phyloP scores from a whole-genome alignment of 2,329 filamentous ascomycete species.

The Colletotrichum tamarilloi region DNA sequence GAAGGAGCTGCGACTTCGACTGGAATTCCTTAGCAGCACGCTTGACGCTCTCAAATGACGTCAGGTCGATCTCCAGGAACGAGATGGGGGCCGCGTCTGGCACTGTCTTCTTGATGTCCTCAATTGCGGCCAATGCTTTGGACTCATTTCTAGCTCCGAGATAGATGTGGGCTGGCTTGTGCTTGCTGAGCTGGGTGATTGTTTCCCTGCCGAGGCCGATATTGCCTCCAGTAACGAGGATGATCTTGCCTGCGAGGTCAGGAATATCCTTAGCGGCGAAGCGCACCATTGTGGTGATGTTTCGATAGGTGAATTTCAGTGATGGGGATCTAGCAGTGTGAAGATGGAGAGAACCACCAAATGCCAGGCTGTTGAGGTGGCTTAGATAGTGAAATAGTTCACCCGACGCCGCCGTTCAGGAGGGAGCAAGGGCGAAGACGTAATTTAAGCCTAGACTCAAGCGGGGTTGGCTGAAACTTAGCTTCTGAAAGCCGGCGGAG shows the following conservation, averaged over 20 bases:
- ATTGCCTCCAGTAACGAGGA: constrained; percentile 42
- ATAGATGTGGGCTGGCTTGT: constrained; percentile 33
- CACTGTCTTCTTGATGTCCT: constrained; percentile 46
- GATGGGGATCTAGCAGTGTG: background rate
- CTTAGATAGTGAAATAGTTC: background rate
- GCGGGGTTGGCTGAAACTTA: constrained; percentile 11
- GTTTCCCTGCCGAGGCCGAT: constrained; percentile 41
- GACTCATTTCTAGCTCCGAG: constrained; percentile 35
- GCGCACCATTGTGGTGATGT: constrained; percentile 6
- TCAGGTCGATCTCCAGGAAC: constrained; percentile 56
- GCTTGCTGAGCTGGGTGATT: constrained; percentile 31
- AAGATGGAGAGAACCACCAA: background rate
- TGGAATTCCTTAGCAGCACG: constrained; percentile 51
- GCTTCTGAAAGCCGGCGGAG: background rate
- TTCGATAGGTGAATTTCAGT: background rate
- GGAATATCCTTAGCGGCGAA: constrained; percentile 31
- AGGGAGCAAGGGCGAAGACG: background rate
- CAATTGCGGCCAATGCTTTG: constrained; percentile 48
- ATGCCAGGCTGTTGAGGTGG: background rate
- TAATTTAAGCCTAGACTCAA: background rate
- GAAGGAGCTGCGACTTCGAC: constrained; percentile 46
- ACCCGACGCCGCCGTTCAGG: background rate
- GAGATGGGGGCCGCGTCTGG: constrained; percentile 37
- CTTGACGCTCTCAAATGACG: constrained; percentile 55
- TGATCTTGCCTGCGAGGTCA: constrained; percentile 42